Conservation (phyloP, 2,329 filamentous ascomycete species). For the Penicillium sp. region DNA sequence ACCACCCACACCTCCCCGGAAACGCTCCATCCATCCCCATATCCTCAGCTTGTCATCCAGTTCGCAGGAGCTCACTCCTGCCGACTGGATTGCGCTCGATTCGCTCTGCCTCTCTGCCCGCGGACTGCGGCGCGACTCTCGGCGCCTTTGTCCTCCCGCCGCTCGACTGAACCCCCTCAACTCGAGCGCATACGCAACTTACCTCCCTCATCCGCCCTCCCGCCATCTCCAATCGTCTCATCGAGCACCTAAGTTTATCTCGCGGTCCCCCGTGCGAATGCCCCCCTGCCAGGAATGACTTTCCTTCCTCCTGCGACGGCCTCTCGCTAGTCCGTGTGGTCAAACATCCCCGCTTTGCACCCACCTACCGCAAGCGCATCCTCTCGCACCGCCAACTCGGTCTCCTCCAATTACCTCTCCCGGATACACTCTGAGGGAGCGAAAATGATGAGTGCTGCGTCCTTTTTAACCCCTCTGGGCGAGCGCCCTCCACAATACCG, state of each 20-base stretch:
- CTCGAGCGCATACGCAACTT: slow-evolving; percentile 21
- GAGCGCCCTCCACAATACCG: slow-evolving; percentile 45
- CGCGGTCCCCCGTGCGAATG: slow-evolving; percentile 26
- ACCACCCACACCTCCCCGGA: slow-evolving; percentile 7
- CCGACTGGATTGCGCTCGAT: slow-evolving; percentile 19
- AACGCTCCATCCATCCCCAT: slow-evolving; percentile 18
- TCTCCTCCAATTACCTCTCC: slow-evolving; percentile 10
- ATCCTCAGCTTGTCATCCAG: slow-evolving; percentile 12
- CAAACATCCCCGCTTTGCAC: slow-evolving; percentile 44
- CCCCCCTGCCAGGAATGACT: slow-evolving; percentile 42
- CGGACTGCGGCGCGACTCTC: slow-evolving; percentile 27
- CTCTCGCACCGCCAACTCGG: slow-evolving; percentile 24
- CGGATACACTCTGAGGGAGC: slow-evolving; percentile 10
- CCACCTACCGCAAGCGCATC: slow-evolving; percentile 37
- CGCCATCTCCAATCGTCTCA: slow-evolving; percentile 18
- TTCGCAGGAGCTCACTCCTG: slow-evolving; percentile 21
- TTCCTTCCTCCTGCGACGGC: slow-evolving; percentile 36
- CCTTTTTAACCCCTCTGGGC: slow-evolving; percentile 37
- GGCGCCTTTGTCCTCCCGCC: slow-evolving; percentile 29
- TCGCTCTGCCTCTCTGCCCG: slow-evolving; percentile 16
- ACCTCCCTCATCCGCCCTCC: slow-evolving; percentile 17
- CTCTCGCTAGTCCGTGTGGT: slow-evolving; percentile 44
- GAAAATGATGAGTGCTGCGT: slow-evolving; percentile 42
- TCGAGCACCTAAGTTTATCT: slow-evolving; percentile 20
- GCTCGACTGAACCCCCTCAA: slow-evolving; percentile 29